Evolutionary conservation across 805 yeast genomes (phyloP), one percentile per base, ranked within the genome.

Genomic region (Hanseniaspora mollemarum): DNA sequence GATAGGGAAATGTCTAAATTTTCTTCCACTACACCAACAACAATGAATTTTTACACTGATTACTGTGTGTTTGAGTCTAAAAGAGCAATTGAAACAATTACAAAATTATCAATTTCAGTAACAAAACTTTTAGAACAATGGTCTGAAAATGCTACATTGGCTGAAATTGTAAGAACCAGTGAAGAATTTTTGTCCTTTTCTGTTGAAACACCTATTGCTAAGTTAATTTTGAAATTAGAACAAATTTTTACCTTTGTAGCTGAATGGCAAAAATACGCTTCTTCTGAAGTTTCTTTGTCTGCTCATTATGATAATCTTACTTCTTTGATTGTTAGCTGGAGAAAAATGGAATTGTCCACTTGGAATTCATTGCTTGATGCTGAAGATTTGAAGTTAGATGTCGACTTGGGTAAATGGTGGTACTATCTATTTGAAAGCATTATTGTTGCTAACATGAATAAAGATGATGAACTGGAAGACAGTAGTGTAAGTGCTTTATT

Each of bases 211-310:
- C 92, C 98, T 0, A 66, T 92, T 31, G 88, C 88, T 9, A 75
- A 83, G 57, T 72, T 81, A 51, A 69, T 94, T 39, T 83, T 81
- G 46, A 88, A 88, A 64, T 67, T 87, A 32, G 98, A 92, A 65
- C 95, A 85, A 60, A 75, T 90, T 26, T 85, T 84, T 60, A 83
- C 87, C 0, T 80, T 76, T 60, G 72, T 88, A 54, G 73, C 81
- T 24, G 97, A 92, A 62, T 92, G 98, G 96, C 92, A 92, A 62
- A 83, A 85, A 56, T 87, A 84, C 65, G 95, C 96, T 1, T 78
- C 87, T 26, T 72, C 78, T 10, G 81, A 83, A 46, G 88, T 83
- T 0, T 75, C 94, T 1, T 67, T 92, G 46, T 68, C 68, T 36
- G 59, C 58, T 0, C 74, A 76, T 46, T 73, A 80, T 54, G 80